Base-by-base conservation (phyloP, 1,139 yeast species). In the Taphrina sp. region DNA sequence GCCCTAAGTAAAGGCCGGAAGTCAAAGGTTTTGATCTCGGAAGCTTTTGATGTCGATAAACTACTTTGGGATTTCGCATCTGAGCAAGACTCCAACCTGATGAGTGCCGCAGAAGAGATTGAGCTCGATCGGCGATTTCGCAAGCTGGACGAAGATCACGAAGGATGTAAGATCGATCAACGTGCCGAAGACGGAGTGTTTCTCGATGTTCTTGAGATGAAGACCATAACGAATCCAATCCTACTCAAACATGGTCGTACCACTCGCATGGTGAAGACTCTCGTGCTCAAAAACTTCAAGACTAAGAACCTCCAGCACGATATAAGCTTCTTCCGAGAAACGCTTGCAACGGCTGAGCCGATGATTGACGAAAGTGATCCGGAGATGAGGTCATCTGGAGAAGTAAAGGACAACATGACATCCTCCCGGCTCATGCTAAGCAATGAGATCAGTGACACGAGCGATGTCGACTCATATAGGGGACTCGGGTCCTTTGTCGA, bases 121-220 rank as follows among this genome's bases (percentile, higher is more conserved):
- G 54, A 55, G 16, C 49, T 55, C 19, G 37, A 34, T 29, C 35
- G 12, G 17, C 41, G 56, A 5, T 58, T 36, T 26, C 37, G 46
- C 10, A 23, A 26, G 17, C 41, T 38, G 24, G 46, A 35, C 10
- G 43, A 33, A 3, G 56, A 36, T 12, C 42, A 52, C 24, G 57
- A 23, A 24, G 52, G 41, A 16, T 34, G 52, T 24, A 7, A 26
- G 10, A n/a, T 33, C n/a, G 23, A n/a, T 16, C 23, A 34, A 12
- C 10, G 35, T 3, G 34, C 10, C 24, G 41, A 45, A 17, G 34
- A 45, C 12, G 41, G 41, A 5, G 26, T 33, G 7, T 45, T 34
- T 33, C 29, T 43, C 26, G 12, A 16, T 23, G 14, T 39, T 4
- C 34, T n/a, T 26, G 39, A 34, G 24, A 22, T 45, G 3, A 14